These are phyloP conservation scores for Fusarium pininemorale DNA, from an alignment of 2,329 filamentous ascomycete genomes.

Conservation along the genomic window DNA sequence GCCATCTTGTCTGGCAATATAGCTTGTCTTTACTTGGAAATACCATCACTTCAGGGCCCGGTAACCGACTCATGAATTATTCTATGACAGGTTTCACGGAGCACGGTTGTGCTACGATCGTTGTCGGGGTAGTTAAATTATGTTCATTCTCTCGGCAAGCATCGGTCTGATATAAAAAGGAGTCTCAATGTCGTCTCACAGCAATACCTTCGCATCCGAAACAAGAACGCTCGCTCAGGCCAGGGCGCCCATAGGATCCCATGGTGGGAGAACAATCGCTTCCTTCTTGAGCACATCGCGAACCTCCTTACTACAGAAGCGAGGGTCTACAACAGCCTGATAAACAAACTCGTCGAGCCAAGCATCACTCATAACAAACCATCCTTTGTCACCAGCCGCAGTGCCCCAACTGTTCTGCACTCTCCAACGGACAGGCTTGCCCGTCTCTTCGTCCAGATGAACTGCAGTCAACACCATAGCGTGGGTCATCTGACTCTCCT, in stretches of 20 bases:
- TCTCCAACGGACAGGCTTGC: slow-evolving; percentile 78
- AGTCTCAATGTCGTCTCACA: background rate
- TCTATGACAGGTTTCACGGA: background rate
- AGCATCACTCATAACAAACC: slow-evolving; percentile 87
- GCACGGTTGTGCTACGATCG: background rate
- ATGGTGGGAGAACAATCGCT: slow-evolving; percentile 75
- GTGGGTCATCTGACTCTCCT: slow-evolving; percentile 87
- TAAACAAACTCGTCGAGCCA: slow-evolving; percentile 87
- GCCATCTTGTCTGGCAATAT: slow-evolving; percentile 11
- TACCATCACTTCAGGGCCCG: background rate
- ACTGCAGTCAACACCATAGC: slow-evolving; percentile 92
- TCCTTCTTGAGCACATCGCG: slow-evolving; percentile 75
- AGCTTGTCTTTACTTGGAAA: slow-evolving; percentile 6
- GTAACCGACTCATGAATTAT: background rate
- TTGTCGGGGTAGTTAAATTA: background rate
- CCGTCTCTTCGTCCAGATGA: slow-evolving; percentile 72
- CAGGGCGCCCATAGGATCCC: slow-evolving; percentile 83
- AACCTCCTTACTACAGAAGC: slow-evolving; percentile 71
- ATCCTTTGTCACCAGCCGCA: slow-evolving; percentile 76
- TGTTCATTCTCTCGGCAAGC: background rate
- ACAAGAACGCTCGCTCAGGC: slow-evolving; percentile 55
- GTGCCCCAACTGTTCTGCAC: slow-evolving; percentile 89
- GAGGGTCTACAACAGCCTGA: slow-evolving; percentile 84
- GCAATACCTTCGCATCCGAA: background rate
- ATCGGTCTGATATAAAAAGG: background rate